A percentile compares a stretch with the other conserved stretches of the same genome.
phyloP scores from a whole-genome alignment of 1,139 yeast species.

The Meyerozyma smithsonii region DNA sequence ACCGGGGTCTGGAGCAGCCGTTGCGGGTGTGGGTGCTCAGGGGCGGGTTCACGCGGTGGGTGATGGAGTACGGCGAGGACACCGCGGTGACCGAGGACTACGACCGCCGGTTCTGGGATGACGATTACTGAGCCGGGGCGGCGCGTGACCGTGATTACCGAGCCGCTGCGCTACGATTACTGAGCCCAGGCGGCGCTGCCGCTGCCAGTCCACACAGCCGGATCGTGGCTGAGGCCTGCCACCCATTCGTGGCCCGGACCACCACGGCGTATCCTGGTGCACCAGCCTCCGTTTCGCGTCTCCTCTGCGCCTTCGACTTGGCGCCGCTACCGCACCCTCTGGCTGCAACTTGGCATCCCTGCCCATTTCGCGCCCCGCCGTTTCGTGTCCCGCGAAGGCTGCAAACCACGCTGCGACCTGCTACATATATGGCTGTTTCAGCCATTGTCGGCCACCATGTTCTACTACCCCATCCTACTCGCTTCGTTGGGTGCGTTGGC shows the following conservation, averaged over 20 bases:
- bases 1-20: conserved; percentile 22
- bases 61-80: conserved; percentile 66
- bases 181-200: too few species aligned
- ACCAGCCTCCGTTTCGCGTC: too few species aligned
- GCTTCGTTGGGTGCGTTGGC: conserved; percentile 5
- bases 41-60: conserved; percentile 91
- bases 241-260: too few species aligned
- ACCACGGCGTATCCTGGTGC: too few species aligned
- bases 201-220: too few species aligned
- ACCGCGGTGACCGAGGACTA: conserved; percentile 63
- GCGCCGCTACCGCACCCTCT: too few species aligned
- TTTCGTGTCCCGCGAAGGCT: not conserved
- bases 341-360: too few species aligned
- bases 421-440: not conserved
- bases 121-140: conserved; percentile 1
- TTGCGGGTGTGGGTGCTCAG: conserved; percentile 64
- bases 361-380: too few species aligned
- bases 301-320: too few species aligned
- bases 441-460: not conserved
- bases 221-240: too few species aligned
- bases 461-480: not conserved
- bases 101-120: conserved; percentile 53
- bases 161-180: too few species aligned
- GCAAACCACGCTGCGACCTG: not conserved
- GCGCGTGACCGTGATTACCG: too few species aligned